Base-by-base conservation (phyloP, 2,329 filamentous ascomycete genomes). In the Alternaria alternata region DNA sequence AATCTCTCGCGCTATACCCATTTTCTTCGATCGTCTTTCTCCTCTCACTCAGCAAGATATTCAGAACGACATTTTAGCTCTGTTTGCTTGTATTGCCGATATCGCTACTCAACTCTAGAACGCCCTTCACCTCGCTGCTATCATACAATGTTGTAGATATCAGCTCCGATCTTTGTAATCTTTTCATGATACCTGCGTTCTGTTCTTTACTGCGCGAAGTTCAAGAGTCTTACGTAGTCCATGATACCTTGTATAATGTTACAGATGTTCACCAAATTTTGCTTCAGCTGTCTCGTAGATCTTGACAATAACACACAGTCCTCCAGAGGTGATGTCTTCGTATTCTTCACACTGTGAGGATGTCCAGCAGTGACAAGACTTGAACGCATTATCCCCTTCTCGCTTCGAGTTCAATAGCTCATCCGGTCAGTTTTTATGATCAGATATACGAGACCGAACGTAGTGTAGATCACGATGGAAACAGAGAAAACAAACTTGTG, bases 361-460 rank as follows among this genome's bases (percentile, higher is more conserved):
- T 20, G 0, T 41, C 12, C 4, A 12, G 9, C 11, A 22, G 39
- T 14, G 2, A 0, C 2, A 11, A 7, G 9, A 41, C 4, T 22
- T 5, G 39, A 22, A 8, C 18, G 20, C 18, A 22, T 18, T 4
- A 22, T 41, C 12, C 3, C 14, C 11, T 36, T 28, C 9, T 9
- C 18, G 11, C 30, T 24, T 3, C 32, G 4, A 4, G 18, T 24
- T 48, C 14, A 36, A 28, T 1, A 36, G 2, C 7, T n/a, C 3
- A 34, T 14, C 5, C 3, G 34, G 18, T 22, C 4, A 22, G 12
- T 22, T 22, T 5, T 8, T 3, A 12, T 22, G 39, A 6, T 4
- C 14, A 24, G 0, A 20, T 12, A 12, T 24, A 3, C 12, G 12
- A 3, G 0, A 11, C 46, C 0, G 3, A 34, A 18, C 9, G 16